Conservation (phyloP, 2,329 filamentous ascomycete genomes). For the Fusarium algeriense region DNA sequence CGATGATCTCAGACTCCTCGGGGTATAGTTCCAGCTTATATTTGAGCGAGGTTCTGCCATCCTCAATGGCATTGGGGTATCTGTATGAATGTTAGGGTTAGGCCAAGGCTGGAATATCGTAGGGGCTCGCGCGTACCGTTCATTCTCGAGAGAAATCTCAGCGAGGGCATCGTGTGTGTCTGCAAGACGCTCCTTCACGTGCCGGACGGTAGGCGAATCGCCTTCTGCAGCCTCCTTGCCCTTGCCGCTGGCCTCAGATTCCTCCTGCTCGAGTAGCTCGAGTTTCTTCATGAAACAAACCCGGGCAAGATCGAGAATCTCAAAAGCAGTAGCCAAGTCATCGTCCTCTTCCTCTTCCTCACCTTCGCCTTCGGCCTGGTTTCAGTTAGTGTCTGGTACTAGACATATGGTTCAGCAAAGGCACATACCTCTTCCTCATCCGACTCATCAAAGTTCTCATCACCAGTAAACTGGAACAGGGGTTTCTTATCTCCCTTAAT, state of each 20-base stretch:
- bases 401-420: background rate
- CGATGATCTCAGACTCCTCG: conserved; percentile 84
- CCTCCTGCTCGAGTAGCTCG: conserved; percentile 52
- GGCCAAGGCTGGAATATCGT: background rate
- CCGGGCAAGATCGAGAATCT: conserved; percentile 84
- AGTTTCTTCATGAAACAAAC: conserved; percentile 71
- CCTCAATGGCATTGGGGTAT: conserved; percentile 87
- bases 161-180: conserved; percentile 95
- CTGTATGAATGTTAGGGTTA: conserved; percentile 52
- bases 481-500: conserved; percentile 72
- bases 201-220: conserved; percentile 60
- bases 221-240: conserved; percentile 57
- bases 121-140: conserved; percentile 66
- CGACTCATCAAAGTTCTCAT: conserved; percentile 91
- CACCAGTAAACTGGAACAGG: conserved; percentile 91
- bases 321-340: conserved; percentile 83
- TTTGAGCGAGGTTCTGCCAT: conserved; percentile 81
- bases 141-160: conserved; percentile 97
- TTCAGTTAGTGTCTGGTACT: conserved; percentile 20
- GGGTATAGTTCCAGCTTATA: conserved; percentile 85
- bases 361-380: conserved; percentile 55
- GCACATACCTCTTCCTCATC: conserved; percentile 73
- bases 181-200: conserved; percentile 86
- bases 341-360: conserved; percentile 72
- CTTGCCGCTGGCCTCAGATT: conserved; percentile 54